phyloP scores from a whole-genome alignment of 495 filamentous ascomycete species.

The Penicillium silybi region DNA sequence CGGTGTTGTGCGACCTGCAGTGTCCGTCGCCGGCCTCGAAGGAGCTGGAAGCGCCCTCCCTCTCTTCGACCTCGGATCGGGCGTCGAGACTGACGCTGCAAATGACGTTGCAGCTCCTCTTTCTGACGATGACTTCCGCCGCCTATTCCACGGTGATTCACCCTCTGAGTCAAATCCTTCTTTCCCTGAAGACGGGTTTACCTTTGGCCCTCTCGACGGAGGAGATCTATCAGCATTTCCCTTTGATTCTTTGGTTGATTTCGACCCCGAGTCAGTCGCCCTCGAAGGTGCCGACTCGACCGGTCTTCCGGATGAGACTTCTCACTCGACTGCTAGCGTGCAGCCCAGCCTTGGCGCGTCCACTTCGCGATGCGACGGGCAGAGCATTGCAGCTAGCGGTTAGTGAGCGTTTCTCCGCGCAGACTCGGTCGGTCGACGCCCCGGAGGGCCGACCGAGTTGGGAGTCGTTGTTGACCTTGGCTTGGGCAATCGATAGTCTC shows the following conservation, averaged over 20 bases:
- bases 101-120: conserved; percentile 51
- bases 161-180: conserved; percentile 68
- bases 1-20: conserved; percentile 99
- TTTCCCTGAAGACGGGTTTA: conserved; percentile 72
- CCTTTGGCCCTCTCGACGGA: conserved; percentile 59
- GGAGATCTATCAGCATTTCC: conserved; percentile 60
- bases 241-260: conserved; percentile 82
- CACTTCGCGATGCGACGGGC: conserved; percentile 86
- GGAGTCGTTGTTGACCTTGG: conserved; percentile 46
- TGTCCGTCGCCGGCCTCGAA: conserved; percentile 83
- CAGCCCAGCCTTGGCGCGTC: conserved; percentile 91
- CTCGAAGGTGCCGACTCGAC: conserved; percentile 46
- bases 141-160: conserved; percentile 66
- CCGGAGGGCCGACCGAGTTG: conserved; percentile 35
- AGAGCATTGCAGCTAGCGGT: conserved; percentile 69
- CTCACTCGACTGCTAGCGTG: conserved; percentile 62
- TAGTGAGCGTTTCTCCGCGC: conserved; percentile 37
- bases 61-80: conserved; percentile 50
- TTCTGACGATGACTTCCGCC: conserved; percentile 63
- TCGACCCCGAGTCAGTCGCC: conserved; percentile 59
- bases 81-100: conserved; percentile 39
- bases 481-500: conserved; percentile 46
- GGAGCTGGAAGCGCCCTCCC: conserved; percentile 49
- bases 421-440: conserved; percentile 30
- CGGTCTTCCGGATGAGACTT: conserved; percentile 54